Evolutionary conservation across 768 basidiomycete species (phyloP).

Genomic region (Favolaschia claudopus): DNA sequence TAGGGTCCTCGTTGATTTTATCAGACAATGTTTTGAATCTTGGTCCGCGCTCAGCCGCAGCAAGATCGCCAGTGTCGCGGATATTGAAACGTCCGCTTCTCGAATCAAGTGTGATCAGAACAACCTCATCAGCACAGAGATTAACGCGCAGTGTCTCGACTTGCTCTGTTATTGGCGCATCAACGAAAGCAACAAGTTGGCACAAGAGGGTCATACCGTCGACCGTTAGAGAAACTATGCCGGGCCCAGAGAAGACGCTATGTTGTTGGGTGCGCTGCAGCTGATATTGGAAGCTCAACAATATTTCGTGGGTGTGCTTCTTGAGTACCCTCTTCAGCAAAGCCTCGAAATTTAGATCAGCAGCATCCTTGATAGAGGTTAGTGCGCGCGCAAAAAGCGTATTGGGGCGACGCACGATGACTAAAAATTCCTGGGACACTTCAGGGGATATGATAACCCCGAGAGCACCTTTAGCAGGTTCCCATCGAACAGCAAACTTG

Average conservation of each 20-base stretch:
- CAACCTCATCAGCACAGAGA: conserved; percentile 78
- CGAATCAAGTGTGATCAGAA: conserved; percentile 79
- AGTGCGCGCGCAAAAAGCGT: background rate
- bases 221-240: conserved; percentile 60
- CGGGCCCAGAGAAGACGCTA: conserved; percentile 68
- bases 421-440: conserved; percentile 50
- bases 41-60: conserved; percentile 75
- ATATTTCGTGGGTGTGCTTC: conserved; percentile 69
- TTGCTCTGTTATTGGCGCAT: conserved; percentile 48
- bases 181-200: background rate
- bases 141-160: conserved; percentile 68
- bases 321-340: conserved; percentile 70
- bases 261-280: conserved; percentile 59
- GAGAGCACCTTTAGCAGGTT: conserved; percentile 71
- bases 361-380: conserved; percentile 56
- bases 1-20: conserved; percentile 75
- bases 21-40: conserved; percentile 66
- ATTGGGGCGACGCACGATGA: conserved; percentile 58
- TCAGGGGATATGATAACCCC: conserved; percentile 63
- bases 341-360: conserved; percentile 77
- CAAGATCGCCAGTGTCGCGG: conserved; percentile 82
- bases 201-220: conserved; percentile 54
- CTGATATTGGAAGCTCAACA: conserved; percentile 61
- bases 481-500: conserved; percentile 78
- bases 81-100: conserved; percentile 82